phyloP scores from a whole-genome alignment of 2,329 filamentous ascomycete species.

The Colletotrichum zoysiae region DNA sequence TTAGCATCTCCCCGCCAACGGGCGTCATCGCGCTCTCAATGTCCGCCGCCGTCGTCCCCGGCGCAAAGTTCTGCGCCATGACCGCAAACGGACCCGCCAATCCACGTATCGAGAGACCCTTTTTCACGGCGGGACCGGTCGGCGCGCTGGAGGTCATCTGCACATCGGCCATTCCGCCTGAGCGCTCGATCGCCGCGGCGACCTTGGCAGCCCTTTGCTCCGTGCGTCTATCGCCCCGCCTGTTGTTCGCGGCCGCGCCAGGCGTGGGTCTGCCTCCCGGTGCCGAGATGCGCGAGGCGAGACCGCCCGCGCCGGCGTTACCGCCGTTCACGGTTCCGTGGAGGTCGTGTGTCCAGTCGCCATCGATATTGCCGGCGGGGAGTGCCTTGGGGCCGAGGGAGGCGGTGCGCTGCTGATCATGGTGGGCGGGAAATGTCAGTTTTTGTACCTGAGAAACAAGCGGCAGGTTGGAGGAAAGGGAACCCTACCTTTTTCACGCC shows the following conservation, averaged over 20 bases:
- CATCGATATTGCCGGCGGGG: conserved; percentile 69
- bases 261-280: conserved; percentile 52
- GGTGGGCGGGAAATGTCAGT: conserved; percentile 40
- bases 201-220: conserved; percentile 56
- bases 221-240: conserved; percentile 45
- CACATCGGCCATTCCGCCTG: conserved; percentile 49
- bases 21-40: conserved; percentile 86
- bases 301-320: conserved; percentile 49
- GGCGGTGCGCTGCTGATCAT: conserved; percentile 47
- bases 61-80: conserved; percentile 84
- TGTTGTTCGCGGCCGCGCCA: conserved; percentile 33
- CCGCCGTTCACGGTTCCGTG: conserved; percentile 61
- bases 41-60: conserved; percentile 83
- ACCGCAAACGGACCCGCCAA: conserved; percentile 78
- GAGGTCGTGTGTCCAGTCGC: conserved; percentile 79
- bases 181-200: conserved; percentile 59
- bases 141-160: conserved; percentile 47
- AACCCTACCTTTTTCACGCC: conserved; percentile 76
- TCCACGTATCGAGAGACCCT: conserved; percentile 79
- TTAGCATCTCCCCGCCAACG: conserved; percentile 75
- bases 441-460: conserved; percentile 27
- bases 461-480: neutral
- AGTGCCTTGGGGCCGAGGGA: conserved; percentile 50
- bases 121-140: conserved; percentile 48
- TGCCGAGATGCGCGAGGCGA: conserved; percentile 61